Base-by-base conservation (phyloP, 257 asterid species). In the Petunia axillaris region DNA sequence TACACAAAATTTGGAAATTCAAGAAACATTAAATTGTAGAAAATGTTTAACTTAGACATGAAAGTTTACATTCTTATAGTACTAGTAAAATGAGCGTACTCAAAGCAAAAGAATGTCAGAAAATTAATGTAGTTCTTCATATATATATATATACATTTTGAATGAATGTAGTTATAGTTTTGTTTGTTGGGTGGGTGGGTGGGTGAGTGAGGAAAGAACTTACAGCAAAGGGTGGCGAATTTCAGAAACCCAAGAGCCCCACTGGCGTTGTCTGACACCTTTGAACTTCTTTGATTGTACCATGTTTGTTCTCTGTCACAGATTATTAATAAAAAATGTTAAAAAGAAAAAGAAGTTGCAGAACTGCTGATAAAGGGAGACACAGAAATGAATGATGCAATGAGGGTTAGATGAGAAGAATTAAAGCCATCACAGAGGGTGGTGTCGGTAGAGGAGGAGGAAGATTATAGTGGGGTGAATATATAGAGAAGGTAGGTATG, bases 231-330 rank as follows among this genome's bases (percentile, higher is more conserved):
- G 97, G 73, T 91, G 97, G 85, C 94, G 94, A 81, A 91, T 91
- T 77, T 91, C 97, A 76, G 97, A 90, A 82, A 92, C 95, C 95
- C 97, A 92, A 70, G 97, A 91, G 64, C 97, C 97, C 97, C 97
- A 92, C 88, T 92, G 95, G 76, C 97, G 95, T 74, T 92, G 95
- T 87, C 97, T 89, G 90, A 92, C 95, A 85, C 95, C 97, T 87
- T 91, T 89, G 92, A 89, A 91, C 86, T 92, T 92, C 75, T 83
- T 91, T 3, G 92, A 87, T 53, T 84, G 93, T 81, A 89, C 95
- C 97, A 91, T 90, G 37, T 36, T 77, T 71, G 58, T 70, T 62
- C 6, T 71, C 63, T 54, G 35, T 14, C 41, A 44, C 10, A 14
- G 53, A 6, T 36, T 71, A 8, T 10, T 44, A 39, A 58, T 38